Evolutionary conservation across 805 yeast species (phyloP).

Genomic region (Nadsonia fulvescens): DNA sequence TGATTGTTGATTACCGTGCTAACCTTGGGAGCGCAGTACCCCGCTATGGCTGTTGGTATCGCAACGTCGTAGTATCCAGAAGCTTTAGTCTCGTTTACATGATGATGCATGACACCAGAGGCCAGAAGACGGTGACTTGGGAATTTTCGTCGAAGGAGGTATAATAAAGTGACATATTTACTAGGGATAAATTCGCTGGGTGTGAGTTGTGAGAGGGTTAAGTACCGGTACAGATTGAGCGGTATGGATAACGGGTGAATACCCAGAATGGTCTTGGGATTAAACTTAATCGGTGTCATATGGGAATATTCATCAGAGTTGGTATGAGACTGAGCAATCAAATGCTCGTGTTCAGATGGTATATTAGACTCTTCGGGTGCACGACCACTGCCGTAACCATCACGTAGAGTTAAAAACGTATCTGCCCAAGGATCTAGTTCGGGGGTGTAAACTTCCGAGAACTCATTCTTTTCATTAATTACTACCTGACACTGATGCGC

Average conservation of each 20-base stretch:
- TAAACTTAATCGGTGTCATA: slow-evolving; percentile 10
- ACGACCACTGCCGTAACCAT: too few relatives aligned
- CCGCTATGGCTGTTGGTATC: slow-evolving; percentile 24
- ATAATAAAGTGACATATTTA: slow-evolving; percentile 44
- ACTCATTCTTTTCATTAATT: slow-evolving; percentile 55
- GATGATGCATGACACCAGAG: slow-evolving; percentile 46
- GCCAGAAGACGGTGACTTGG: slow-evolving; percentile 62
- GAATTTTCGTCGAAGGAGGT: slow-evolving; percentile 41
- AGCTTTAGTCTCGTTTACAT: slow-evolving; percentile 21
- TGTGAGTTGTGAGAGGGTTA: slow-evolving; percentile 47
- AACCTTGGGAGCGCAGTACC: slow-evolving; percentile 61
- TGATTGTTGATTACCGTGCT: slow-evolving; percentile 53
- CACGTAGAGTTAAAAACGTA: slow-evolving; percentile 35
- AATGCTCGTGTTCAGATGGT: too few relatives aligned
- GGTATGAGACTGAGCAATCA: too few relatives aligned
- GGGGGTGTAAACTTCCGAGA: slow-evolving; percentile 52
- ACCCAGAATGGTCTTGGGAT: slow-evolving; percentile 17
- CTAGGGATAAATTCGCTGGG: slow-evolving; percentile 76
- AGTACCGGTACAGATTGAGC: slow-evolving; percentile 34
- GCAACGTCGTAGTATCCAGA: slow-evolving; percentile 4
- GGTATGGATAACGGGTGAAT: slow-evolving; percentile 48
- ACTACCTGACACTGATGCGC: slow-evolving; percentile 69
- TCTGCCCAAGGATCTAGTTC: slow-evolving; percentile 35
- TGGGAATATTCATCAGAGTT: too few relatives aligned
- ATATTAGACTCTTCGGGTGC: too few relatives aligned